Conservation (phyloP, 2,329 filamentous ascomycete species). For the Apiospora hydei region DNA sequence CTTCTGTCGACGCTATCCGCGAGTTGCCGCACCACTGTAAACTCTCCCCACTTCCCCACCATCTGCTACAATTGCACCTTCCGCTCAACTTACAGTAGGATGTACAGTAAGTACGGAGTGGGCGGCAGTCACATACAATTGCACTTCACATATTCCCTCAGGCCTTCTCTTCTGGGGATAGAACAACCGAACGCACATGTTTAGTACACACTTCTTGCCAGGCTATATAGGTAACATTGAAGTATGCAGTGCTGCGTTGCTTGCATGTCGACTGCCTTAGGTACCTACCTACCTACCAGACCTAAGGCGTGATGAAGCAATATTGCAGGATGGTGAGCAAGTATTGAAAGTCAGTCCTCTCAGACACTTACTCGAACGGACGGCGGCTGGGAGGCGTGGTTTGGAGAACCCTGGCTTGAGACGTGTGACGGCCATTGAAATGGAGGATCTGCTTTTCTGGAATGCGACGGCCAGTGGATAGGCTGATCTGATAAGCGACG, state of each 20-base stretch:
- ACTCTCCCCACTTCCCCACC: constrained; percentile 5
- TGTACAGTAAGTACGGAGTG: background rate
- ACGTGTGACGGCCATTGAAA: background rate
- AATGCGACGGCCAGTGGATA: background rate
- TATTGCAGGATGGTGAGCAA: background rate
- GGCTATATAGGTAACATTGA: too few species aligned
- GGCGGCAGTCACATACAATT: background rate
- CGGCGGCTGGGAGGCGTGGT: background rate
- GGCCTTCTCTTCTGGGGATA: too few species aligned
- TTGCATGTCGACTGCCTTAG: too few species aligned
- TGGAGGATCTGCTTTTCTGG: too few species aligned
- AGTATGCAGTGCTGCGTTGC: too few species aligned
- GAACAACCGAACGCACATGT: too few species aligned
- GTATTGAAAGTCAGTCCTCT: background rate
- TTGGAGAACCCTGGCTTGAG: constrained; percentile 16
- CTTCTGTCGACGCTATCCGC: background rate
- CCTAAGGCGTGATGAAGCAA: background rate
- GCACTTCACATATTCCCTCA: too few species aligned
- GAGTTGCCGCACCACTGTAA: constrained; percentile 10
- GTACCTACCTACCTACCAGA: background rate
- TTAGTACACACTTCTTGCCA: too few species aligned
- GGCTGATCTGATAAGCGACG: background rate
- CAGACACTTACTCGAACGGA: background rate
- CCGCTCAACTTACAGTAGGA: background rate
- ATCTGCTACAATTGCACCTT: background rate